Conservation (phyloP, 2,329 filamentous ascomycete species). For the Aspergillus carbonarius region DNA sequence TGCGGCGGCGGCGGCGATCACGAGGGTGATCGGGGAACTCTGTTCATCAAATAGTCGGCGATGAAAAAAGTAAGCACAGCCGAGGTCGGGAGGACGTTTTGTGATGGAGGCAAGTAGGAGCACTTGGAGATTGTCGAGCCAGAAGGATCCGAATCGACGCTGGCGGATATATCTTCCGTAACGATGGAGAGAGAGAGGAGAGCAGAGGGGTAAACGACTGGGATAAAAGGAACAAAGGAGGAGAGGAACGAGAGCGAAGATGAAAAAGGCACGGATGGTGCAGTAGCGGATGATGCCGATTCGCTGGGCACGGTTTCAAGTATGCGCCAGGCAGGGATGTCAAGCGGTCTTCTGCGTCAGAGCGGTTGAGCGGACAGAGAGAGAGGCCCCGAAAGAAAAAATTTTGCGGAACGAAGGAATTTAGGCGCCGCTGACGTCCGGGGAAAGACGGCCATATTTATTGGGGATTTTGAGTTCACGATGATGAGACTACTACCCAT, state of each 20-base stretch:
- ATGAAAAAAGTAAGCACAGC: neutral
- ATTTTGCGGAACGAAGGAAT: neutral
- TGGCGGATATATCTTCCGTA: conserved; percentile 5
- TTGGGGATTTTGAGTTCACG: neutral
- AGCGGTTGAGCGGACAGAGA: neutral
- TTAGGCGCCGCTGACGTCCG: conserved; percentile 2
- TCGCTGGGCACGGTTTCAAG: conserved; percentile 6
- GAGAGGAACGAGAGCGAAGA: conserved; percentile 3
- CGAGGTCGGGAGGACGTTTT: neutral
- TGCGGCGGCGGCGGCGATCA: neutral
- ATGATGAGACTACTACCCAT: neutral
- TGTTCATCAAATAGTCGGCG: neutral
- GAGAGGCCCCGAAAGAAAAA: conserved; percentile 1
- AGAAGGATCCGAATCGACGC: neutral
- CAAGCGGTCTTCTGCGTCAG: neutral
- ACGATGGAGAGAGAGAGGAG: neutral
- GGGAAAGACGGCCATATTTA: neutral
- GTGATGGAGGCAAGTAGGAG: neutral
- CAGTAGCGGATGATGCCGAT: conserved; percentile 3
- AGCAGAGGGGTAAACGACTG: conserved; percentile 4
- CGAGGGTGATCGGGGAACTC: neutral
- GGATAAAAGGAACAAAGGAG: conserved; percentile 3
- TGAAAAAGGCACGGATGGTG: conserved; percentile 6
- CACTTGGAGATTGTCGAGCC: neutral
- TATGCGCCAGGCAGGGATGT: conserved; percentile 8